These are phyloP conservation scores for Filobasidium floriforme DNA, from an alignment of 768 basidiomycete species.

Conservation along the genomic window DNA sequence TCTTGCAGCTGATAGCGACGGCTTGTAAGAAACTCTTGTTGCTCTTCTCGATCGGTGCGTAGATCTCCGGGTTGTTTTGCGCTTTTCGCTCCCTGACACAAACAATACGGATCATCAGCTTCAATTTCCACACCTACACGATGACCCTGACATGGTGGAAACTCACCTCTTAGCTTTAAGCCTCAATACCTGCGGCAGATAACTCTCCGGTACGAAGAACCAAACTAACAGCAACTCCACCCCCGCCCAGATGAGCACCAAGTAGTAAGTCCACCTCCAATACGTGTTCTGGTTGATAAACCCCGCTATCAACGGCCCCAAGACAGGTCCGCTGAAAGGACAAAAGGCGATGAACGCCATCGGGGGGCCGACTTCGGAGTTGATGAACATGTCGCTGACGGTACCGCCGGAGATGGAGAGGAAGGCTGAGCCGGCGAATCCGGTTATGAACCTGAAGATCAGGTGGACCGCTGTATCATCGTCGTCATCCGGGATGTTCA, in stretches of 20 bases:
- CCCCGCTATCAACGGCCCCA: slow-evolving; percentile 47
- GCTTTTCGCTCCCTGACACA: slow-evolving; percentile 51
- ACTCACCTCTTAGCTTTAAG: slow-evolving; percentile 55
- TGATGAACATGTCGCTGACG: slow-evolving; percentile 55
- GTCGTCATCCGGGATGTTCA: too few species aligned
- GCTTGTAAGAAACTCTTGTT: slow-evolving; percentile 50
- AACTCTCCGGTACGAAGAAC: slow-evolving; percentile 66
- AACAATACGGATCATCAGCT: background rate
- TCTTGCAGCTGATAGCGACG: slow-evolving; percentile 57
- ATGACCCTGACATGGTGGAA: background rate
- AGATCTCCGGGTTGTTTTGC: slow-evolving; percentile 54
- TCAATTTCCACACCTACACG: background rate
- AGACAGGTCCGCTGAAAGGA: slow-evolving; percentile 56
- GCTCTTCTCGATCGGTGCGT: slow-evolving; percentile 56
- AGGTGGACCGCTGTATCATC: slow-evolving; percentile 61
- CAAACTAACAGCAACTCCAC: slow-evolving; percentile 53
- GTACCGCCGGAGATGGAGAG: slow-evolving; percentile 59
- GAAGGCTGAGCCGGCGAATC: slow-evolving; percentile 56
- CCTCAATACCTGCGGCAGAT: slow-evolving; percentile 56
- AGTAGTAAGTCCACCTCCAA: slow-evolving; percentile 67
- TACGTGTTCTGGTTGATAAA: slow-evolving; percentile 59
- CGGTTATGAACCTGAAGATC: slow-evolving; percentile 56
- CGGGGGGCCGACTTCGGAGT: slow-evolving; percentile 54
- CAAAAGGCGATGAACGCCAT: slow-evolving; percentile 55
- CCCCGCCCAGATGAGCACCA: slow-evolving; percentile 63